Percentiles rank a stretch among this genome's conserved stretches.
phyloP scores from a whole-genome alignment of 2,329 filamentous ascomycete species.

The Penicillium capsulatum region DNA sequence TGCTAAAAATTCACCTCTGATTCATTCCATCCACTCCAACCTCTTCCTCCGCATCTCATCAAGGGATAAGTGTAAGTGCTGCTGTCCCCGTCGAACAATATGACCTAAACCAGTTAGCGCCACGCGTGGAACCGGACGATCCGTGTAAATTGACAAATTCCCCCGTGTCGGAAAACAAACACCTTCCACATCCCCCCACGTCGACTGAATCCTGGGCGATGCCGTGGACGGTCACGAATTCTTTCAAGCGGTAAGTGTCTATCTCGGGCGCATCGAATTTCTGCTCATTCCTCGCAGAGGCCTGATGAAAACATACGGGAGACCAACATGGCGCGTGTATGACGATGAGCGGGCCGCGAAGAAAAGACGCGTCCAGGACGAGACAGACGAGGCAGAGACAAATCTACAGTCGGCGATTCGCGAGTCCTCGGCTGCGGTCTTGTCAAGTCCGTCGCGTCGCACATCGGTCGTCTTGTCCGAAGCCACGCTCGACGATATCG shows the following conservation, averaged over 20 bases:
- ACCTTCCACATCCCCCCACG: constrained; percentile 7
- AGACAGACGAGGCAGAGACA: constrained; percentile 42
- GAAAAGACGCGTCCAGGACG: constrained; percentile 43
- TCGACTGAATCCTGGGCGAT: constrained; percentile 33
- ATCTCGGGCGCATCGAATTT: constrained; percentile 4
- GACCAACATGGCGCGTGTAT: constrained; percentile 46
- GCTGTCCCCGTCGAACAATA: constrained; percentile 18
- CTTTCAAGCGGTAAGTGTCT: constrained; percentile 44
- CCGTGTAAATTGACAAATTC: constrained; percentile 18
- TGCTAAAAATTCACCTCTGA: no score
- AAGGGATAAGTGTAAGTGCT: constrained; percentile 13
- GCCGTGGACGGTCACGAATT: constrained; percentile 51
- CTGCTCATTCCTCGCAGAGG: constrained; percentile 32
- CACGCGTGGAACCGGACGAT: constrained; percentile 26
- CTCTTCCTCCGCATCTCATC: background rate
- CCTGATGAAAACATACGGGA: constrained; percentile 49
- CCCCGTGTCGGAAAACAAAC: constrained; percentile 16
- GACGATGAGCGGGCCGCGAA: constrained; percentile 45
- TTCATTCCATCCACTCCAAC: background rate
- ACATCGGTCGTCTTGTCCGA: constrained; percentile 45
- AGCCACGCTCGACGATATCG: constrained; percentile 38
- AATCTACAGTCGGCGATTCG: constrained; percentile 48
- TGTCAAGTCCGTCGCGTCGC: constrained; percentile 46
- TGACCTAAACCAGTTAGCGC: constrained; percentile 28
- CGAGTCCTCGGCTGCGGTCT: constrained; percentile 44